These are phyloP conservation scores for Cryphonectria carpinicola DNA, from an alignment of 2,329 filamentous ascomycete genomes.

Conservation along the genomic window DNA sequence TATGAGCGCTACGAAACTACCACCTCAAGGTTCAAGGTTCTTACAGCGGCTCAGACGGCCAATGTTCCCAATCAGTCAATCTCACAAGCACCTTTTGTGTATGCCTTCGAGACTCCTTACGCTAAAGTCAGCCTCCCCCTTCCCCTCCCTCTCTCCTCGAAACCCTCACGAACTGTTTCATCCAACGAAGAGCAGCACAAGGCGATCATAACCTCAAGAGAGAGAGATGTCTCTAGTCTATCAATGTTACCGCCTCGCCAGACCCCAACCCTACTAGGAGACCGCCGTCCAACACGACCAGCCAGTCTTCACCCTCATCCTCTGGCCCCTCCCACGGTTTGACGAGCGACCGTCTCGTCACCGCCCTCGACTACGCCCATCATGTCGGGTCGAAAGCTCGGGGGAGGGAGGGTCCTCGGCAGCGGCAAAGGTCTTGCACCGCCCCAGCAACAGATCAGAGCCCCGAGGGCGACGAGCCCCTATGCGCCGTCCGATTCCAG, in stretches of 20 bases:
- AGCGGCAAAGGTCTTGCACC: constrained; percentile 82
- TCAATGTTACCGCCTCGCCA: neutral
- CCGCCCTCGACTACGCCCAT: constrained; percentile 33
- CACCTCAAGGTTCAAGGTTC: constrained; percentile 9
- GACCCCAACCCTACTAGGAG: neutral
- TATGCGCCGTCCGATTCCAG: constrained; percentile 64
- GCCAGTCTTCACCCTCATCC: neutral
- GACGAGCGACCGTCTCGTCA: constrained; percentile 6
- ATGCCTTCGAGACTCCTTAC: constrained; percentile 1
- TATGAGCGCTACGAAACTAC: neutral
- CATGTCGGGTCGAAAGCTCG: constrained; percentile 87
- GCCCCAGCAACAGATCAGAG: constrained; percentile 43
- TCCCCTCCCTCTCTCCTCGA: neutral
- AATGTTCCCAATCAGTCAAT: neutral
- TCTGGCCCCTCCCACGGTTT: constrained; percentile 8
- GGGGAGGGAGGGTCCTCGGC: constrained; percentile 89
- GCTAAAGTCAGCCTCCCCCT: neutral
- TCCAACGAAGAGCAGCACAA: neutral
- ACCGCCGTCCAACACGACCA: neutral
- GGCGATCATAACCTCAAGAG: neutral
- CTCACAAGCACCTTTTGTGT: neutral
- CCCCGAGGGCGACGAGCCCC: constrained; percentile 47
- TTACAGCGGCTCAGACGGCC: constrained; percentile 7
- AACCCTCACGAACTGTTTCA: neutral
- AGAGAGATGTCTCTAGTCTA: constrained; percentile 12